Conservation (phyloP, 352 stramenopile species). For the Nothophytophthora sp. region DNA sequence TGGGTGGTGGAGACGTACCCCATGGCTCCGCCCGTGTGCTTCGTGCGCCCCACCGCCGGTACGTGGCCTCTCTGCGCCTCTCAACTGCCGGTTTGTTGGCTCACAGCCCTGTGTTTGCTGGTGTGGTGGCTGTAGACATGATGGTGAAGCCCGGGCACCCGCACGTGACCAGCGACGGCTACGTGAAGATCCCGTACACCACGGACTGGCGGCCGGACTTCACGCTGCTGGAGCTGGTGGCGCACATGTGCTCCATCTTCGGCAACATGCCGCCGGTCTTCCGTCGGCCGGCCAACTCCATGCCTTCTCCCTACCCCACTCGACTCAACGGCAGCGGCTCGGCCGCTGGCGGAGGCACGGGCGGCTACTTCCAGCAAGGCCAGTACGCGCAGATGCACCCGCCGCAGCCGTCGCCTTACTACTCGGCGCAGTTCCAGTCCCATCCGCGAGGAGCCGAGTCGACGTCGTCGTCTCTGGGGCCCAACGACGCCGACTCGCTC, state of each 20-base stretch:
- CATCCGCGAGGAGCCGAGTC: slow-evolving; percentile 21
- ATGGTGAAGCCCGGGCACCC: slow-evolving; percentile 86
- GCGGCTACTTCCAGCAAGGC: slow-evolving; percentile 52
- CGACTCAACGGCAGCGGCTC: slow-evolving; percentile 29
- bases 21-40: slow-evolving; percentile 78
- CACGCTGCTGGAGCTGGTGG: slow-evolving; percentile 83
- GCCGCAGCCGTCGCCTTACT: slow-evolving; percentile 35
- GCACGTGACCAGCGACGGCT: slow-evolving; percentile 86
- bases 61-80: background rate
- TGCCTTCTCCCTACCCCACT: slow-evolving; percentile 31
- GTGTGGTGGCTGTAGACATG: slow-evolving; percentile 50
- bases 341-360: slow-evolving; percentile 20
- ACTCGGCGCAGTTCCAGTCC: slow-evolving; percentile 28
- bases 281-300: slow-evolving; percentile 53
- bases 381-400: slow-evolving; percentile 31
- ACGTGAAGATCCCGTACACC: slow-evolving; percentile 88
- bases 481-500: slow-evolving; percentile 33
- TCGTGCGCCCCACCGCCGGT: slow-evolving; percentile 82
- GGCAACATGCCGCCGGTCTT: slow-evolving; percentile 87
- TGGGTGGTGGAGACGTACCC: slow-evolving; percentile 89
- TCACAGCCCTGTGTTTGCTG: background rate
- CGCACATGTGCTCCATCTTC: slow-evolving; percentile 91
- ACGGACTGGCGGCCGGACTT: slow-evolving; percentile 83
- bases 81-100: background rate
- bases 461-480: slow-evolving; percentile 2